phyloP scores from a whole-genome alignment of 1,284 basidiomycete species.

The Apiotrichum brassicae region DNA sequence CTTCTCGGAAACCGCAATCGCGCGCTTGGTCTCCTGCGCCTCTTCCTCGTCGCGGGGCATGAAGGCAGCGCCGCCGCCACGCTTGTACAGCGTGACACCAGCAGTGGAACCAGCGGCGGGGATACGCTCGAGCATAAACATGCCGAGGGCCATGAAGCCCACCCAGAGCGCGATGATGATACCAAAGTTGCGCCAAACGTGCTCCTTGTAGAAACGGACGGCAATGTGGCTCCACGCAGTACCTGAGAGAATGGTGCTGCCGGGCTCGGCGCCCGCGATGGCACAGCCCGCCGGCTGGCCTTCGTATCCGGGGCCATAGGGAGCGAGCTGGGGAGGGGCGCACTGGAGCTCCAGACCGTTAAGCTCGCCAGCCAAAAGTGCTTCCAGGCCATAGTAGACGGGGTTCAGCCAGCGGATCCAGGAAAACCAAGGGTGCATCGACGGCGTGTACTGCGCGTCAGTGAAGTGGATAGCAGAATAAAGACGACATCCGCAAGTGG shows the following conservation, averaged over 20 bases:
- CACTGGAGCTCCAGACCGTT: constrained; percentile 39
- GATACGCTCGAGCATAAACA: constrained; percentile 7
- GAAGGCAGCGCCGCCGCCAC: not conserved
- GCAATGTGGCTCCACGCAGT: constrained; percentile 45
- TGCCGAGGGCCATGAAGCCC: constrained; percentile 16
- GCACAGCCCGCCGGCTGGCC: constrained; percentile 33
- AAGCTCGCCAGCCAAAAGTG: constrained; percentile 47
- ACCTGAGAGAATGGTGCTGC: not conserved
- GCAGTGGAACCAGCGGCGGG: constrained; percentile 30
- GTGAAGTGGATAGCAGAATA: too few species aligned
- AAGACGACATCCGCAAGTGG: too few species aligned
- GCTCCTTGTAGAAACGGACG: constrained; percentile 38
- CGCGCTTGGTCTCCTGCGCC: constrained; percentile 1
- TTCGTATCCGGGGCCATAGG: constrained; percentile 41
- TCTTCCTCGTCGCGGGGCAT: constrained; percentile 21
- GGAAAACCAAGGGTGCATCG: constrained; percentile 30
- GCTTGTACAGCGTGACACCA: constrained; percentile 29
- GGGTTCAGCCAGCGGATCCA: constrained; percentile 22
- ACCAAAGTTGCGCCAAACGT: constrained; percentile 49
- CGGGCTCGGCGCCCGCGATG: constrained; percentile 36
- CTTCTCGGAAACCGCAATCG: not conserved
- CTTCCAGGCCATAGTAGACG: constrained; percentile 30
- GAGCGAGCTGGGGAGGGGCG: constrained; percentile 37
- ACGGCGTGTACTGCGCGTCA: constrained; percentile 18
- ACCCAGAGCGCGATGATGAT: constrained; percentile 43